A percentile compares a stretch with the other conserved stretches of the same genome.
These are phyloP conservation scores for Clarireedia paspali DNA, from an alignment of 2,329 filamentous ascomycete species.

Conservation along the genomic window DNA sequence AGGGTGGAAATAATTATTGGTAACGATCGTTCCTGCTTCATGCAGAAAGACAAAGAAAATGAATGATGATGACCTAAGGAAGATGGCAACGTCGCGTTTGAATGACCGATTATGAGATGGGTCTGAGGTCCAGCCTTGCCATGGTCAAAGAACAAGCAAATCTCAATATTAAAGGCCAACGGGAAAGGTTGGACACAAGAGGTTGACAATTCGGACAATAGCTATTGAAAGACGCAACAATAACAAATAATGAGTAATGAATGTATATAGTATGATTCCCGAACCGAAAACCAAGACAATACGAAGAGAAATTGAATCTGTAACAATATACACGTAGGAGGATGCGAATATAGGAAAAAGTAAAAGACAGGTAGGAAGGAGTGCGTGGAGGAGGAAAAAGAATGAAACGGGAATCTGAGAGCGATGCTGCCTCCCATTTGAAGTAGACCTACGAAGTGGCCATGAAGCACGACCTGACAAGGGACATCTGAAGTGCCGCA, in stretches of 20 bases:
- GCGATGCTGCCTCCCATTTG: neutral
- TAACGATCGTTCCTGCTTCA: slow-evolving; percentile 3
- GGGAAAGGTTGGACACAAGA: slow-evolving; percentile 12
- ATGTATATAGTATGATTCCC: slow-evolving; percentile 10
- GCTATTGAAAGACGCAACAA: slow-evolving; percentile 12
- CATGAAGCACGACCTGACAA: slow-evolving; percentile 11
- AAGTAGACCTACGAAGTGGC: slow-evolving; percentile 7
- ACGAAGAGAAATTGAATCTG: slow-evolving; percentile 5
- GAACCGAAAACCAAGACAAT: slow-evolving; percentile 7
- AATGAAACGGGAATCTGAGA: slow-evolving; percentile 18
- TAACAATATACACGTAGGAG: slow-evolving; percentile 9
- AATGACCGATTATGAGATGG: slow-evolving; percentile 2
- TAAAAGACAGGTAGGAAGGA: slow-evolving; percentile 4
- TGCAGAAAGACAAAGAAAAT: neutral
- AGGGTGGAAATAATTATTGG: neutral
- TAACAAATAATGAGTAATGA: slow-evolving; percentile 9
- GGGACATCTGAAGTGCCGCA: slow-evolving; percentile 11
- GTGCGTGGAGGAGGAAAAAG: slow-evolving; percentile 9
- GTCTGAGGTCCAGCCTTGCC: neutral
- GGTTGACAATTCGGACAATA: neutral
- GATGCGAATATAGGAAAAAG: too few species aligned
- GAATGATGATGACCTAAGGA: neutral
- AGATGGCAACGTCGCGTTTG: neutral
- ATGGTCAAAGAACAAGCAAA: neutral
- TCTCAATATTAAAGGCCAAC: slow-evolving; percentile 1